Base-by-base conservation (phyloP, 2,329 filamentous ascomycete species). In the Claviceps arundinis region DNA sequence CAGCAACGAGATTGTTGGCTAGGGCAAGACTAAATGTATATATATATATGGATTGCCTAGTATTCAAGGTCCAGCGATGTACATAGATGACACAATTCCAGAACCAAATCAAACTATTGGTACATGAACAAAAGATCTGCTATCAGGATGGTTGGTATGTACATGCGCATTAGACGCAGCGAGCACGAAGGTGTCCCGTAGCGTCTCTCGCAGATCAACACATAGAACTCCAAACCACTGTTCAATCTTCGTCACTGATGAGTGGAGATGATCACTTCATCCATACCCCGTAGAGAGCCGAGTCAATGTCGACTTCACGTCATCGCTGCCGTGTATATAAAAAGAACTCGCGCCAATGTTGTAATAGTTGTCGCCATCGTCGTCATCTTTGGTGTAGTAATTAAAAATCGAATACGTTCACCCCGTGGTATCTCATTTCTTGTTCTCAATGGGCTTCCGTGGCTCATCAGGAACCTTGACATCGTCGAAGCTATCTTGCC, bases 401-500 rank as follows among this genome's bases (percentile, higher is more conserved):
- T 34, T 4, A 11, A 34, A 11, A 11, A 11, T 11, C 9, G 9
- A 11, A 11, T 34, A 34, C 30, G 30, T 11, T 11, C 30, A 34
- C 30, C 30, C 30, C 1, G 3, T 4, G 9, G 9, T 37, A 1
- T 13, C 17, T 38, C 8, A 14, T 30, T 38, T 8, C 30, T 41
- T 26, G 11, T 56, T 58, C 63, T 54, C 45, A 70, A 70, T 62
- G n/a, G 72, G 67, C 54, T 75, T 70, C 48, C 70, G 67, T 47
- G 87, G 84, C 50, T 78, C 74, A 65, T 88, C 86, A 30, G 93
- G 93, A 40, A 97, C 84, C 65, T 89, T 84, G 61, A 97, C 90
- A 65, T 98, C 93, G 53, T 90, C 87, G 72, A 98, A 98, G 59
- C 96, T 88, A 68, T 97, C 93, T 70, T 97, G 93, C 44, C 91